Base-by-base conservation (phyloP, 129 eudicot genomes). In the Flaveria sonorensis region DNA sequence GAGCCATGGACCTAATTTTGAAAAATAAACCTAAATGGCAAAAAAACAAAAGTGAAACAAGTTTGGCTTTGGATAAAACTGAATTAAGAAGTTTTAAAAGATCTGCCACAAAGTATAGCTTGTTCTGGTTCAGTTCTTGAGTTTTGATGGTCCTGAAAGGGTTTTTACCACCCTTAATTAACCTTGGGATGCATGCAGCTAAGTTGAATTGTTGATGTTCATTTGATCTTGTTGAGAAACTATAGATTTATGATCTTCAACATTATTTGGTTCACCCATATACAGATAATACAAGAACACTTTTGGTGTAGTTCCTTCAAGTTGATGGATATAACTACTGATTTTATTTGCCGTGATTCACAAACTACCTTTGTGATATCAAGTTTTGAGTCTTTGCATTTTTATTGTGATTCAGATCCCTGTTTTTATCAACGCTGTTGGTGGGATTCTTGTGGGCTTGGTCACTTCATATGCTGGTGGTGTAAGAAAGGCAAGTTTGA, bases 391-490 rank as follows among this genome's bases (percentile, higher is more conserved):
- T 48, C 5, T 74, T 26, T 61, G 19, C 69, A 16, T 19, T n/a
- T 14, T 30, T 1, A 66, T 66, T 66, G n/a, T 63, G 43, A 15
- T 86, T 53, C 91, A 92, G 97, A 85, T 95, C 77, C 99, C 99
- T 76, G 92, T 92, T 57, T 50, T 88, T 66, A 70, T 87, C 74
- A 95, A 95, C 86, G 99, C 97, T 85, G 87, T 89, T 83, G 97
- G 99, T 62, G 99, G 69, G 20, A 63, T 63, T 63, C 96, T 94
- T 81, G 99, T 95, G 79, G 99, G 99, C 30, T 94, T 95, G 23
- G 94, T 91, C 73, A 95, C 99, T 53, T 79, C 92, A 50, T 91
- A 91, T 82, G 99, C 97, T 77, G 99, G 97, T 71, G 97, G 99
- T 48, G 97, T 95, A 48, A 81, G 96, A 72, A 94, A 94, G 99